Evolutionary conservation across 2,329 filamentous ascomycete species (phyloP).

Genomic region (Trichoderma gracile): DNA sequence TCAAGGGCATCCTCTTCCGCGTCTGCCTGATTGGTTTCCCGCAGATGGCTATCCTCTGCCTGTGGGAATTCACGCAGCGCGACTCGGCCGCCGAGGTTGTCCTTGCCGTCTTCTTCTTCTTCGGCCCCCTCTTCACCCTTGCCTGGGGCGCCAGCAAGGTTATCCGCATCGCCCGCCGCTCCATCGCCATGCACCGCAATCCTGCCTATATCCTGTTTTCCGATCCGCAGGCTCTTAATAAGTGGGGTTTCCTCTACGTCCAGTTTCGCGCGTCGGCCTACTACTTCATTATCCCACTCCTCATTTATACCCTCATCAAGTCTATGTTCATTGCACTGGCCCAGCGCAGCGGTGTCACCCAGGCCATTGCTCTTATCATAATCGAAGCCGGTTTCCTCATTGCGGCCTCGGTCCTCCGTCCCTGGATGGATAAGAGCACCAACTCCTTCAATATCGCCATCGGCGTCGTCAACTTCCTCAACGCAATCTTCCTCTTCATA

Average conservation of each 20-base stretch:
- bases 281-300: conserved; percentile 84
- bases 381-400: conserved; percentile 80
- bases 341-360: conserved; percentile 68
- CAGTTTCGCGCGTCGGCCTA: conserved; percentile 95
- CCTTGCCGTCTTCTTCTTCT: conserved; percentile 83
- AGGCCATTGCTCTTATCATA: conserved; percentile 79
- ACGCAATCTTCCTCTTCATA: conserved; percentile 83
- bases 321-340: conserved; percentile 83
- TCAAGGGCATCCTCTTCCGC: conserved; percentile 92
- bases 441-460: conserved; percentile 97
- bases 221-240: conserved; percentile 89
- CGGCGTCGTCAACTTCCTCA: conserved; percentile 84
- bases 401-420: conserved; percentile 74
- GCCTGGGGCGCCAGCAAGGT: conserved; percentile 89
- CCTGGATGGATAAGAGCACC: conserved; percentile 99
- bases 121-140: conserved; percentile 75
- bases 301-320: conserved; percentile 82
- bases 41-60: conserved; percentile 83
- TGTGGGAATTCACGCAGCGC: conserved; percentile 87
- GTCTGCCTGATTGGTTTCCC: conserved; percentile 88
- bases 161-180: conserved; percentile 82
- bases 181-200: conserved; percentile 89
- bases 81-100: conserved; percentile 87
- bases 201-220: conserved; percentile 97
- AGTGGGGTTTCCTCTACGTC: conserved; percentile 97